phyloP scores from a whole-genome alignment of 306 rosid genomes.

The Casuarina cunninghamiana region DNA sequence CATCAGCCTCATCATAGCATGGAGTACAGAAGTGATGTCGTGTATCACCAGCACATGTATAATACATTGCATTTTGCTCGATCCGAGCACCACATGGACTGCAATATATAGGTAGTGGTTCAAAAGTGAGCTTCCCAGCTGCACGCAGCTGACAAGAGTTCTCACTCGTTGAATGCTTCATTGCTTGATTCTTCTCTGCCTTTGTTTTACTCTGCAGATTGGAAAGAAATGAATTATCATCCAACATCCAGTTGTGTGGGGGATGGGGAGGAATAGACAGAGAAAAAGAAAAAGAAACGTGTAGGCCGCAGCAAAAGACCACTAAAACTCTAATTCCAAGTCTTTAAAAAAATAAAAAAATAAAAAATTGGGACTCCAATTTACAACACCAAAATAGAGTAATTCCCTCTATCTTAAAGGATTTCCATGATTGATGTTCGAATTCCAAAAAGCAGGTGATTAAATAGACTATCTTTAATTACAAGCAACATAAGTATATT shows the following conservation, averaged over 20 bases:
- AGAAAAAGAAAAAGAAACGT: too few relatives aligned
- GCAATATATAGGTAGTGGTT: slow-evolving; percentile 94
- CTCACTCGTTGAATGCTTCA: slow-evolving; percentile 97
- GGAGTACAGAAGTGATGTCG: slow-evolving; percentile 92
- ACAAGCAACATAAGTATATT: slow-evolving; percentile 14
- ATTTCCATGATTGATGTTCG: too few relatives aligned
- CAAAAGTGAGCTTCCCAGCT: slow-evolving; percentile 94
- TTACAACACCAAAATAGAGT: background rate
- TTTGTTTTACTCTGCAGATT: slow-evolving; percentile 82
- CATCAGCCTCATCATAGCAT: slow-evolving; percentile 89
- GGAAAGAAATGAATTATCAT: slow-evolving; percentile 18
- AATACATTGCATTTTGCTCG: slow-evolving; percentile 86
- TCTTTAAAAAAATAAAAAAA: background rate
- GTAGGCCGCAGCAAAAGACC: background rate
- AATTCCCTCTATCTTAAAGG: background rate
- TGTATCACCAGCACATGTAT: slow-evolving; percentile 93
- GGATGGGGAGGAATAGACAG: background rate
- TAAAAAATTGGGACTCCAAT: background rate
- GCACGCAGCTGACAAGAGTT: slow-evolving; percentile 98
- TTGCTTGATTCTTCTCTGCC: slow-evolving; percentile 96
- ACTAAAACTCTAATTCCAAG: background rate
- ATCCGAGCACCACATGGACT: slow-evolving; percentile 90
- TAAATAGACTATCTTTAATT: background rate
- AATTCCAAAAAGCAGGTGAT: background rate
- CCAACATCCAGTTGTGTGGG: slow-evolving; percentile 5